phyloP scores from a whole-genome alignment of 139 green algal genomes.

The Closterium sp. region DNA sequence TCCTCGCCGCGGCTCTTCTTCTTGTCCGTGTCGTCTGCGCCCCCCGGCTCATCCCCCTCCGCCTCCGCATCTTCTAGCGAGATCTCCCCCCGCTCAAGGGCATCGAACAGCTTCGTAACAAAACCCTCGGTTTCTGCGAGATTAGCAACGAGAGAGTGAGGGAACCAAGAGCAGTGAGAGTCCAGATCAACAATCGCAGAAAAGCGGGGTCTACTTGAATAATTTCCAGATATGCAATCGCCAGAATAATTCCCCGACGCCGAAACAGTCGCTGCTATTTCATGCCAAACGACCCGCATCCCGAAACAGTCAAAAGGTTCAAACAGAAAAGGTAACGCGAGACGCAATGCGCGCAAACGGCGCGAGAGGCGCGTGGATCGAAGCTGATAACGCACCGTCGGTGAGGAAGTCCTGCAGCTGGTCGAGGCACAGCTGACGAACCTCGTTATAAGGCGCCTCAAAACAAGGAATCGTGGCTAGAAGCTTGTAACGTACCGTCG shows the following conservation, averaged over 20 bases:
- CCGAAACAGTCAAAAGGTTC: too few species aligned
- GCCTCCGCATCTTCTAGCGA: slow-evolving; percentile 13
- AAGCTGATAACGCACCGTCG: background rate
- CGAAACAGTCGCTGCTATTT: too few species aligned
- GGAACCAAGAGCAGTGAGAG: background rate
- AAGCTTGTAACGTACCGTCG: slow-evolving; percentile 13
- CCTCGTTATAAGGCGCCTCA: slow-evolving; percentile 17
- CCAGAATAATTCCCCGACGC: too few species aligned
- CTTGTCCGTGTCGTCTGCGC: slow-evolving; percentile 17
- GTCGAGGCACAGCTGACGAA: slow-evolving; percentile 35
- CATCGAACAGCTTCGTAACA: slow-evolving; percentile 30
- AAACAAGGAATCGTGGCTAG: background rate
- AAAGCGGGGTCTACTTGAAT: too few species aligned
- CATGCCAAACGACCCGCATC: too few species aligned
- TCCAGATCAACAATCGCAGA: too few species aligned
- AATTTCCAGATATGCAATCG: too few species aligned
- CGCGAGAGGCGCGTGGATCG: background rate
- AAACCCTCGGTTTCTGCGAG: slow-evolving; percentile 44
- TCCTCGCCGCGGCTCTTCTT: background rate
- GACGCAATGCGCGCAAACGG: too few species aligned
- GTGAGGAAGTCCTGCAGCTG: slow-evolving; percentile 19
- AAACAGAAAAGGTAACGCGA: too few species aligned
- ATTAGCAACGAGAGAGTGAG: background rate
- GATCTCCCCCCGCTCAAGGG: slow-evolving; percentile 31
- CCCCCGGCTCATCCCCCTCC: slow-evolving; percentile 7